A percentile compares a stretch with the other conserved stretches of the same genome.
These are phyloP conservation scores for Suillus subaureus DNA, from an alignment of 768 basidiomycete species.

Conservation along the genomic window DNA sequence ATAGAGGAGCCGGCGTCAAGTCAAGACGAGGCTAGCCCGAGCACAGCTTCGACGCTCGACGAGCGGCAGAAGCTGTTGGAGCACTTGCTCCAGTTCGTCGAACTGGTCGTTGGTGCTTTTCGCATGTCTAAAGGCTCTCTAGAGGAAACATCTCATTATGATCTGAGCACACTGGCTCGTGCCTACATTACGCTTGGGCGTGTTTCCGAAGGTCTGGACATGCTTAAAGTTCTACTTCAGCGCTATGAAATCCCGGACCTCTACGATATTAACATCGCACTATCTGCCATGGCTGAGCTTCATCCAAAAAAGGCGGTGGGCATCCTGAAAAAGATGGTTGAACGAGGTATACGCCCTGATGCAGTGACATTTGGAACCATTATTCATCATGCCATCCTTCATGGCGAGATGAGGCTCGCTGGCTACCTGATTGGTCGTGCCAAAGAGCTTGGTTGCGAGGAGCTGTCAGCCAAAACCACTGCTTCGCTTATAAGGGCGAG, in stretches of 20 bases:
- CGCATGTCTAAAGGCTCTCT: slow-evolving; percentile 47
- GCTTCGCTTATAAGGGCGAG: slow-evolving; percentile 48
- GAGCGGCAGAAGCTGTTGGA: slow-evolving; percentile 11
- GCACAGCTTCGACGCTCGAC: slow-evolving; percentile 23
- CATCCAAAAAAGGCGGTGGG: slow-evolving; percentile 47
- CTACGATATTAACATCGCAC: slow-evolving; percentile 65
- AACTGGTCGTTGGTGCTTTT: slow-evolving; percentile 49
- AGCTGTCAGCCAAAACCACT: slow-evolving; percentile 52
- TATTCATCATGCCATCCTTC: slow-evolving; percentile 55
- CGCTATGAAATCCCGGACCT: slow-evolving; percentile 59
- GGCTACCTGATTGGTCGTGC: slow-evolving; percentile 43
- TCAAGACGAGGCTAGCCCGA: slow-evolving; percentile 13
- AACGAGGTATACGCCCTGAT: slow-evolving; percentile 51
- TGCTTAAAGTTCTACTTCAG: slow-evolving; percentile 47
- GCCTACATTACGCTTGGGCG: slow-evolving; percentile 60
- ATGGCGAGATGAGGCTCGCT: slow-evolving; percentile 47
- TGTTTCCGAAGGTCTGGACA: slow-evolving; percentile 46
- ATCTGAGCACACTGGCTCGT: slow-evolving; percentile 63
- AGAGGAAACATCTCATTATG: slow-evolving; percentile 45
- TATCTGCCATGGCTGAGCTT: slow-evolving; percentile 54
- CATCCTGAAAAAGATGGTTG: slow-evolving; percentile 54
- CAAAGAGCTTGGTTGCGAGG: slow-evolving; percentile 33
- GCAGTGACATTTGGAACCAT: slow-evolving; percentile 61
- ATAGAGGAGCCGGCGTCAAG: slow-evolving; percentile 11
- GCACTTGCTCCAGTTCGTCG: slow-evolving; percentile 39